A percentile compares a stretch with the other conserved stretches of the same genome.
Evolutionary conservation across 495 filamentous ascomycete genomes (phyloP).

Genomic region (Hypoxylon rickii): DNA sequence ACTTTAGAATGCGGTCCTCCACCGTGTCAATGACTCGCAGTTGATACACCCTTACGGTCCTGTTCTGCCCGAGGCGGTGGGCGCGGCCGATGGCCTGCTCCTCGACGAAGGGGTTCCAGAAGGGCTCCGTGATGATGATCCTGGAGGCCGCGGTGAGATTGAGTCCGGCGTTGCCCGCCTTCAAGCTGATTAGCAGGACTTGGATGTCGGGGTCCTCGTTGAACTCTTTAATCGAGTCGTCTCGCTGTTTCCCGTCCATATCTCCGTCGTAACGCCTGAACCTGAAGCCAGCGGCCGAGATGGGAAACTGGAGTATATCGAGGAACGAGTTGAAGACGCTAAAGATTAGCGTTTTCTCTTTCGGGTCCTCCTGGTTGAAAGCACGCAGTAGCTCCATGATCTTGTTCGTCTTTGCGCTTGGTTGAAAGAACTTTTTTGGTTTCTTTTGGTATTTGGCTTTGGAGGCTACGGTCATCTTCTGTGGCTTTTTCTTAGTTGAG

Average conservation of each 20-base stretch:
- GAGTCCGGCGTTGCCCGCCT: conserved; percentile 88
- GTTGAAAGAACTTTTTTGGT: conserved; percentile 65
- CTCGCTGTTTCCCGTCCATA: conserved; percentile 72
- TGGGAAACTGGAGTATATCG: conserved; percentile 89
- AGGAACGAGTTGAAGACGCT: conserved; percentile 90
- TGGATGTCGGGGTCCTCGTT: conserved; percentile 65
- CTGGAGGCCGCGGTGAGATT: conserved; percentile 87
- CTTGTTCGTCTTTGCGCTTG: conserved; percentile 76
- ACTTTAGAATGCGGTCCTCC: conserved; percentile 82
- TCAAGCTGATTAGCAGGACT: conserved; percentile 86
- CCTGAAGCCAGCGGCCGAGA: conserved; percentile 63
- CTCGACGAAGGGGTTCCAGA: conserved; percentile 97
- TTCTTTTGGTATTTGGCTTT: conserved; percentile 62
- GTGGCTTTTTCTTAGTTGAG: conserved; percentile 70
- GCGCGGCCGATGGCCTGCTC: conserved; percentile 94
- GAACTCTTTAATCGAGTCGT: conserved; percentile 74
- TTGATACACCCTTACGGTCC: conserved; percentile 77
- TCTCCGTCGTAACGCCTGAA: conserved; percentile 86
- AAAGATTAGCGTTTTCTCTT: conserved; percentile 90
- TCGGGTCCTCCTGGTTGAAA: conserved; percentile 34
- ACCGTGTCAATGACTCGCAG: conserved; percentile 79
- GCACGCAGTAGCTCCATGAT: conserved; percentile 65
- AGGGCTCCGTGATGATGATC: conserved; percentile 91
- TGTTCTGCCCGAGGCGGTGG: conserved; percentile 84
- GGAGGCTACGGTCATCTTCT: conserved; percentile 58